These are phyloP conservation scores for Teunomyces gatunensis DNA, from an alignment of 805 yeast species.

Conservation along the genomic window DNA sequence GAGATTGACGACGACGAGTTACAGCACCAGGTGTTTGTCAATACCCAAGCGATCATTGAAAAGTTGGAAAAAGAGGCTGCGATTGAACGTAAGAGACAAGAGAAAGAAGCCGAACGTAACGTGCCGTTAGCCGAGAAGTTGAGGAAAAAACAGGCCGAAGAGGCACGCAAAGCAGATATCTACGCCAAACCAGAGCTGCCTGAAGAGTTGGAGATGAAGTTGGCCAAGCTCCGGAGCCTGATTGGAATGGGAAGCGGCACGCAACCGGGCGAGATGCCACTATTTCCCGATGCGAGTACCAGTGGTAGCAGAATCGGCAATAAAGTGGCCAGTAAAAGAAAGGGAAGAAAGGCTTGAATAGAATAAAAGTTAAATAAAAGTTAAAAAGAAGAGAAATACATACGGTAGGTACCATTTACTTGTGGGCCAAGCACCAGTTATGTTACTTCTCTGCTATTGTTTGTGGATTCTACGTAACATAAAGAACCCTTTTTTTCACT, in stretches of 20 bases:
- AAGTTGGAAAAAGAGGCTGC: constrained; percentile 72
- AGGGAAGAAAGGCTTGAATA: neutral
- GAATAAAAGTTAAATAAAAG: neutral
- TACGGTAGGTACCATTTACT: too few relatives aligned
- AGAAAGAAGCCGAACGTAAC: constrained; percentile 15
- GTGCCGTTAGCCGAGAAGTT: constrained; percentile 17
- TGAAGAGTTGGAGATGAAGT: constrained; percentile 36
- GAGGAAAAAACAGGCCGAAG: constrained; percentile 15
- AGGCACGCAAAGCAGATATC: constrained; percentile 22
- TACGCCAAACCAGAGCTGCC: constrained; percentile 31
- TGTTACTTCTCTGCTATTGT: too few relatives aligned
- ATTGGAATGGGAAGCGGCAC: constrained; percentile 16
- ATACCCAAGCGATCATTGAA: constrained; percentile 57
- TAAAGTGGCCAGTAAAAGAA: neutral
- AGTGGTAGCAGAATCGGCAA: neutral
- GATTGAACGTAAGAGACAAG: constrained; percentile 51
- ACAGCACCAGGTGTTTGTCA: constrained; percentile 58
- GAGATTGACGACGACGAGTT: constrained; percentile 64
- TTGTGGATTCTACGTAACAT: too few relatives aligned
- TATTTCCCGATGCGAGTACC: constrained; percentile 25
- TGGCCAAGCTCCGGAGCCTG: constrained; percentile 24
- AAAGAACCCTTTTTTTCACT: neutral
- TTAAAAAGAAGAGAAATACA: too few relatives aligned
- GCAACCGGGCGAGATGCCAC: constrained; percentile 15
- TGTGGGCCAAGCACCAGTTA: too few relatives aligned